phyloP scores from a whole-genome alignment of 2,329 filamentous ascomycete species.

The Beauveria pseudobassiana region DNA sequence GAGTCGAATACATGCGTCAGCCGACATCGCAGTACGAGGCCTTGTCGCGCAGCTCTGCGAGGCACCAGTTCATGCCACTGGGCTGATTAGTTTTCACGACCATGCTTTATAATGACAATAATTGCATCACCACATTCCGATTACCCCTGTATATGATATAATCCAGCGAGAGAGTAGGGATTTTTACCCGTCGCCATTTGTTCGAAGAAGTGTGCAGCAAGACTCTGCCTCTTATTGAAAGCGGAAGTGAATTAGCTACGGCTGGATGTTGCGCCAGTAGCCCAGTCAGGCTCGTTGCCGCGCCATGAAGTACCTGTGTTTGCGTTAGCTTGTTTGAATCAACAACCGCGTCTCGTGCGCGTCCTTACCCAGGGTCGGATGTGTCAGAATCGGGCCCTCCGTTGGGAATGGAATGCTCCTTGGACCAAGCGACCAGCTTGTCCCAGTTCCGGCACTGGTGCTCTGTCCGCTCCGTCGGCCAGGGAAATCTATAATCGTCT shows the following conservation, averaged over 20 bases:
- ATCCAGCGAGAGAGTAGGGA: neutral
- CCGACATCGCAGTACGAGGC: too few species aligned
- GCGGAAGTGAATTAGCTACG: too few species aligned
- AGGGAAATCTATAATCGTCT: slow-evolving; percentile 9
- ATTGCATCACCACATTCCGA: too few species aligned
- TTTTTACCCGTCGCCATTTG: neutral
- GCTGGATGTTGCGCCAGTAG: neutral
- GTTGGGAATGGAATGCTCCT: neutral
- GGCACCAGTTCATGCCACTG: too few species aligned
- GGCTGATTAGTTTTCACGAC: too few species aligned
- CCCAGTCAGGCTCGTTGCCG: neutral
- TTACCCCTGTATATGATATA: too few species aligned
- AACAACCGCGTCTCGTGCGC: neutral
- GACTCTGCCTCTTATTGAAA: too few species aligned
- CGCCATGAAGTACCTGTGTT: neutral
- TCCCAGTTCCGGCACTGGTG: slow-evolving; percentile 14
- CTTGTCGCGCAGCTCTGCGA: too few species aligned
- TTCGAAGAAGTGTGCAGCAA: too few species aligned
- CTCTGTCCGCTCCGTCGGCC: slow-evolving; percentile 2
- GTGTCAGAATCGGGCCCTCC: slow-evolving; percentile 1
- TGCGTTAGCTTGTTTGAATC: neutral
- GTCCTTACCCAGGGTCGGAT: neutral
- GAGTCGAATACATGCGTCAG: too few species aligned
- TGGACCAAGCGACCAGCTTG: slow-evolving; percentile 5
- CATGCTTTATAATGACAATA: too few species aligned